These are phyloP conservation scores for Chlamydomonas reinhardtii DNA, from an alignment of 163 green algal species.

Conservation along the genomic window DNA sequence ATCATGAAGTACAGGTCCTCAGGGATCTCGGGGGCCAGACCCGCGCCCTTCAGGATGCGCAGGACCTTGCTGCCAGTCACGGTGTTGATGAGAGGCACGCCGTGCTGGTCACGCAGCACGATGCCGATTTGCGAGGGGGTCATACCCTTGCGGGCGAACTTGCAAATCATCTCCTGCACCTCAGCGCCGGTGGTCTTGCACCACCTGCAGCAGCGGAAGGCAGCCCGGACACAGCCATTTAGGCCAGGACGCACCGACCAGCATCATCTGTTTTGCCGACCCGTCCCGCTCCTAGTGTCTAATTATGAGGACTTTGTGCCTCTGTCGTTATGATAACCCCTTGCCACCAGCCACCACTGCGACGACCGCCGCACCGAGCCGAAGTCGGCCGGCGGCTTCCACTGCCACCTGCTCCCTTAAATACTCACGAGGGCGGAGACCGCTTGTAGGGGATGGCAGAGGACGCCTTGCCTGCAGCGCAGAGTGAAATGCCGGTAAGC, in stretches of 20 bases:
- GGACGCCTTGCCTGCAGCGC: slow-evolving; percentile 72
- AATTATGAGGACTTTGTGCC: no score
- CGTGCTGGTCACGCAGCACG: slow-evolving; percentile 95
- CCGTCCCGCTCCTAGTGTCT: no score
- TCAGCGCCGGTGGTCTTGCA: slow-evolving; percentile 62
- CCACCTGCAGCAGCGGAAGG: slow-evolving; percentile 5
- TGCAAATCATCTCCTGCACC: slow-evolving; percentile 95
- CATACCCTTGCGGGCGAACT: slow-evolving; percentile 98
- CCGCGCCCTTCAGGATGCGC: slow-evolving; percentile 94
- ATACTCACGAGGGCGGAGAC: slow-evolving; percentile 84
- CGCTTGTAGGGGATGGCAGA: slow-evolving; percentile 97
- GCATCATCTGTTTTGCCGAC: no score
- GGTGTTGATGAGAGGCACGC: slow-evolving; percentile 87
- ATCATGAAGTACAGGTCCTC: slow-evolving; percentile 99
- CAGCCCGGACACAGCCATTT: neutral
- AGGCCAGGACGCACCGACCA: no score
- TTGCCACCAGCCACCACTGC: no score
- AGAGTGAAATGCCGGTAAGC: neutral
- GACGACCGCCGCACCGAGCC: neutral
- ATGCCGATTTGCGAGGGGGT: slow-evolving; percentile 99
- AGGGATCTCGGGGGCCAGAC: slow-evolving; percentile 96
- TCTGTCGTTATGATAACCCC: no score
- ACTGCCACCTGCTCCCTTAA: neutral
- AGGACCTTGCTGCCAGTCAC: slow-evolving; percentile 98
- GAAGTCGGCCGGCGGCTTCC: neutral